Evolutionary conservation across 345 rosid genomes (phyloP), one percentile per base, ranked within the genome.

Genomic region (Populus pruinosa): DNA sequence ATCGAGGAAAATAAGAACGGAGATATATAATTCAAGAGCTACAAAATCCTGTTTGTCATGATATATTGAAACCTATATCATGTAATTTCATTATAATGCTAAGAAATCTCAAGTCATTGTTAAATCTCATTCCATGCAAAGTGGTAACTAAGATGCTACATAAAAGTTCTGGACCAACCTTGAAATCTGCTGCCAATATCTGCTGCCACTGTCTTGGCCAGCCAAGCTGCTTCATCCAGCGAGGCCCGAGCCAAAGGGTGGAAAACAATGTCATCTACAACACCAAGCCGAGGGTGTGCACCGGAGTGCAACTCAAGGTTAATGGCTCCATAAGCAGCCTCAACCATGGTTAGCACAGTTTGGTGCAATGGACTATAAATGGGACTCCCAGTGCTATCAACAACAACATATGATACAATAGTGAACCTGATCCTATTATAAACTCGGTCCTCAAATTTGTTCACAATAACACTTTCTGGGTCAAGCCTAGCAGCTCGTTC

Each of bases 141-240:
- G 43, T 39, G 43, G 2, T 39, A 6, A 39, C 43, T 39, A 33
- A n/a, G 62, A 55, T 16, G 23, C 23, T 55, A 55, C 20, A 33
- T 5, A 16, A 16, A 8, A 39, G 43, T 39, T 39, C 13, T n/a
- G 67, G 67, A 25, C 31, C 31, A 27, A 86, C 94, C 92, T 83
- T 85, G 91, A 73, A 85, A 87, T 72, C 77, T 82, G 69, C 53
- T 77, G 77, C 87, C 90, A 75, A 90, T 86, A 39, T 89, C 89
- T 1, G 88, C 87, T 12, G 91, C 90, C 18, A 87, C 81, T 1
- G 90, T 80, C 81, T 85, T 89, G 44, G 91, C 90, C 63, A 88
- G 87, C 88, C 91, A 87, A 76, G 91, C 86, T 2, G 92, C 91
- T 77, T 90, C 91, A 62, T 89, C 91, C 12, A 90, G 21, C 7